These are phyloP conservation scores for Letharia columbiana DNA, from an alignment of 495 filamentous ascomycete species.

Conservation along the genomic window DNA sequence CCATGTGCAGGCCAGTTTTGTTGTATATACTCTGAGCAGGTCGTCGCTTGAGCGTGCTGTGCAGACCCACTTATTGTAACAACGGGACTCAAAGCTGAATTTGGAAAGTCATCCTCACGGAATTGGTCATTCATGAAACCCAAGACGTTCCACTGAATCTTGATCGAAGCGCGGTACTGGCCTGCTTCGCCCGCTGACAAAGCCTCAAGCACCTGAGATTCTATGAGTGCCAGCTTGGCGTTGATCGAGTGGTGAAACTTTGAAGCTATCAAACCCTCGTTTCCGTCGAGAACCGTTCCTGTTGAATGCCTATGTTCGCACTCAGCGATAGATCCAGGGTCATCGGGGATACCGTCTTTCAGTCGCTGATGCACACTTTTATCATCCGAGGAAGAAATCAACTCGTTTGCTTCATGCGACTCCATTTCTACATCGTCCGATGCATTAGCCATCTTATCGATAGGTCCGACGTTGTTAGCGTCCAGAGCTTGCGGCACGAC, in stretches of 20 bases:
- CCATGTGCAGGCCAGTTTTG: slow-evolving; percentile 22
- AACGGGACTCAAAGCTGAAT: slow-evolving; percentile 14
- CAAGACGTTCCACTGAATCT: not conserved
- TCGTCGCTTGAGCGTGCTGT: slow-evolving; percentile 25
- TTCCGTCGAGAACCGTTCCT: not conserved
- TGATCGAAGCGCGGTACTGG: not conserved
- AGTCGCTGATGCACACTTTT: no score
- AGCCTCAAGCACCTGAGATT: not conserved
- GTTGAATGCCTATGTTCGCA: no score
- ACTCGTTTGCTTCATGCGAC: not conserved
- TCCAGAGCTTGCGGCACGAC: no score
- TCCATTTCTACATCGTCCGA: not conserved
- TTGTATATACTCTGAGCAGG: slow-evolving; percentile 22
- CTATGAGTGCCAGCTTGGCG: not conserved
- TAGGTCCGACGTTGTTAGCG: not conserved
- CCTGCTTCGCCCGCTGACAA: not conserved
- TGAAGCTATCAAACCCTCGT: not conserved
- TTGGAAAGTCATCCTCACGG: not conserved
- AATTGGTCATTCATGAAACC: slow-evolving; percentile 10
- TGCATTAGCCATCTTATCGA: not conserved
- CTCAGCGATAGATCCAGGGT: no score
- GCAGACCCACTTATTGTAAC: slow-evolving; percentile 20
- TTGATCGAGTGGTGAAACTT: not conserved
- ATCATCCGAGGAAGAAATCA: not conserved
- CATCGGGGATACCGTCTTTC: no score